Percentiles rank a stretch among this genome's conserved stretches.
These are phyloP conservation scores for Fusarium anguioides DNA, from an alignment of 2,329 filamentous ascomycete genomes.

Conservation along the genomic window DNA sequence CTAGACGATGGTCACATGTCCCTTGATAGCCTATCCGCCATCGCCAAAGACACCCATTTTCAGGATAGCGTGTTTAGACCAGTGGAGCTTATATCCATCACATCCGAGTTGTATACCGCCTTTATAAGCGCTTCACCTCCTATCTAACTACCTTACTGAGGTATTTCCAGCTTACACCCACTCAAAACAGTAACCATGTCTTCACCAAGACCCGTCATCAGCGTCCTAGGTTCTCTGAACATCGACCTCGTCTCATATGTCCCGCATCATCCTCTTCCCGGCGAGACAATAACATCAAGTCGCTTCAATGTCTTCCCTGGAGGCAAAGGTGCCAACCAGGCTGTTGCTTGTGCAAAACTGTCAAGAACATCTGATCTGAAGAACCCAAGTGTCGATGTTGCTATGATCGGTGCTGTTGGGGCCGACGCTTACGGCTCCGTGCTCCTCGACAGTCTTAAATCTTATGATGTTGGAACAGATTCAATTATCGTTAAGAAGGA, in stretches of 20 bases:
- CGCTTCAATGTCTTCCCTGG: constrained; percentile 84
- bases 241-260: constrained; percentile 92
- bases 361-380: constrained; percentile 63
- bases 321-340: constrained; percentile 96
- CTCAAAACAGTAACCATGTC: neutral
- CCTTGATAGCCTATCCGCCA: neutral
- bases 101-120: neutral
- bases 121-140: constrained; percentile 1
- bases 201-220: constrained; percentile 61
- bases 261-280: constrained; percentile 82
- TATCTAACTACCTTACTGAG: neutral
- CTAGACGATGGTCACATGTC: neutral
- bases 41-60: constrained; percentile 20
- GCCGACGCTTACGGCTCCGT: constrained; percentile 72
- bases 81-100: neutral
- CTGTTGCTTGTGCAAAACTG: constrained; percentile 85
- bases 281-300: constrained; percentile 86
- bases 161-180: neutral
- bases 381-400: constrained; percentile 58
- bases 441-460: constrained; percentile 66
- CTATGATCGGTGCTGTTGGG: constrained; percentile 83
- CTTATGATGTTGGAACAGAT: constrained; percentile 70
- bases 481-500: constrained; percentile 59
- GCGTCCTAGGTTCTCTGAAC: constrained; percentile 92
- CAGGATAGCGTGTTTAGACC: constrained; percentile 1